Conservation (phyloP, 768 basidiomycete genomes). For the Macrolepiota fuliginosa region DNA sequence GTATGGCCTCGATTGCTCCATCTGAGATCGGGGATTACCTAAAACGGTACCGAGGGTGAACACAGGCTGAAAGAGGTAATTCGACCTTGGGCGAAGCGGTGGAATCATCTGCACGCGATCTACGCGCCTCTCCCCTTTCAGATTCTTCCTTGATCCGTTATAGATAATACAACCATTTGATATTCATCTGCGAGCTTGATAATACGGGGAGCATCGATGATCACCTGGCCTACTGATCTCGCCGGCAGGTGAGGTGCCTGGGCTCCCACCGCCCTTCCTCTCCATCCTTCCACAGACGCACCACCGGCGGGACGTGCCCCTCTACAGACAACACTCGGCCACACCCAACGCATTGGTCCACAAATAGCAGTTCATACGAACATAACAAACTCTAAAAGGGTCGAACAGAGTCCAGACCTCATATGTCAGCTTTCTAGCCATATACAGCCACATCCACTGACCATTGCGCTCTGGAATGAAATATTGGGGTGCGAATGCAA, state of each 20-base stretch:
- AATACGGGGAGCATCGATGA: constrained; percentile 16
- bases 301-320: constrained; percentile 71
- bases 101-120: background rate
- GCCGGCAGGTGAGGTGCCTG: constrained; percentile 43
- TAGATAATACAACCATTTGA: too few species aligned
- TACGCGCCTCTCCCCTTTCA: background rate
- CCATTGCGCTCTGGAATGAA: constrained; percentile 9
- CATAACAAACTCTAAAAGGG: constrained; percentile 45
- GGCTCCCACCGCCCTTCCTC: constrained; percentile 45
- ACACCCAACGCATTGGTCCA: constrained; percentile 58
- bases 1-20: background rate
- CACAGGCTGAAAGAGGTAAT: background rate
- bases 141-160: background rate
- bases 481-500: constrained; percentile 35
- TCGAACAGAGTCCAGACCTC: background rate
- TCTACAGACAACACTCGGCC: constrained; percentile 66
- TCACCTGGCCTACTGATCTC: constrained; percentile 6
- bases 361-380: constrained; percentile 61
- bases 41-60: background rate
- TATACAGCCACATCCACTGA: constrained; percentile 2
- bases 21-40: background rate
- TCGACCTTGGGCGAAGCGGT: background rate
- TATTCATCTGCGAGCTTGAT: constrained; percentile 5
- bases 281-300: constrained; percentile 50
- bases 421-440: background rate